Evolutionary conservation across 2,329 filamentous ascomycete genomes (phyloP), one percentile per base, ranked within the genome.

Genomic region (Boeremia lycopersici): DNA sequence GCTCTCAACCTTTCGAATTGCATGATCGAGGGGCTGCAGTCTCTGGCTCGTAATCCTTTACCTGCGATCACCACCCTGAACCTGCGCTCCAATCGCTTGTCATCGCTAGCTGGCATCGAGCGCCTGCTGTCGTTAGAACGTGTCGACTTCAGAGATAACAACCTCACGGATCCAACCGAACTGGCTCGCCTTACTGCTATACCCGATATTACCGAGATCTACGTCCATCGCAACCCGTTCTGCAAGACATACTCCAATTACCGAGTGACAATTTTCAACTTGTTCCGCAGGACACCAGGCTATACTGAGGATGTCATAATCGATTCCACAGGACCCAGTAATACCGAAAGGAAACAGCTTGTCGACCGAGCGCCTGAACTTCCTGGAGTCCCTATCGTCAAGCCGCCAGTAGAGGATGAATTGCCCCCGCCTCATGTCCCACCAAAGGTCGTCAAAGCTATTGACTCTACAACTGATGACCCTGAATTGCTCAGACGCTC

Each of bases 21-120:
- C 81, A 97, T 98, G 93, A 98, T 99, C 60, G 90, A 93, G 65
- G 95, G 92, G 13, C 81, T 99, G 51, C 90, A 96, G 67, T 96
- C 93, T 2, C 81, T 99, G 36, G 87, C 87, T 2, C 87, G 89
- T 60, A 95, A 89, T 67, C 91, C 95, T 11, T 82, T 99, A 5
- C 93, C 95, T 26, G 93, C 95, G 17, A 96, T 99, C 59, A 96
- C 90, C 1, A 93, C 93, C 1, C 81, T 99, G 53, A 98, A 98
- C 69, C 84, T 99, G 50, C 88, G 93, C 53, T 90, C 86, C 44
- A 99, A 99, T 73, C 87, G 93, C 40, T 83, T 99, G 55, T 84
- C 86, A 54, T 96, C 92, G 2, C 84, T 99, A 55, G 91, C 91
- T 28, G 95, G 95, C 2, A 86, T 98, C 39, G 93, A 99, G 77